phyloP scores from a whole-genome alignment of 352 stramenopile species.

The Pythium scleroteichum region DNA sequence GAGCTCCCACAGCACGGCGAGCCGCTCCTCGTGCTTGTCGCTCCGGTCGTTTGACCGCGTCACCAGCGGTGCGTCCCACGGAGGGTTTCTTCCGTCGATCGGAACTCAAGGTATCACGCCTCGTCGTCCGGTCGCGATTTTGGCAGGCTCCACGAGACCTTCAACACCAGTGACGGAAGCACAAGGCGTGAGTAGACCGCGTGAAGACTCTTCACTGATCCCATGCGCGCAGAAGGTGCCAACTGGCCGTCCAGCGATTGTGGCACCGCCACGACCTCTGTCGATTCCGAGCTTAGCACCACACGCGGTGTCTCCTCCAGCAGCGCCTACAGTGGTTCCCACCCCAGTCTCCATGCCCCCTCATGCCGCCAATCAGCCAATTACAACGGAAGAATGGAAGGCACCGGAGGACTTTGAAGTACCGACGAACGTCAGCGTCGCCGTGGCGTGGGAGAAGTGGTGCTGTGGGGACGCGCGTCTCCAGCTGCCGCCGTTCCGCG shows the following conservation, averaged over 20 bases:
- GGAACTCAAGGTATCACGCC: not conserved
- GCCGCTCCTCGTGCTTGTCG: not conserved
- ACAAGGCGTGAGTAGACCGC: too few relatives aligned
- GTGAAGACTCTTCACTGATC: too few relatives aligned
- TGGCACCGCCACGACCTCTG: too few relatives aligned
- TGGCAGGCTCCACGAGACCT: too few relatives aligned
- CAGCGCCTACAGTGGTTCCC: too few relatives aligned
- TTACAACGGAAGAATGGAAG: not conserved
- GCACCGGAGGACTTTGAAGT: constrained; percentile 21
- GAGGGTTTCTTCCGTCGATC: not conserved
- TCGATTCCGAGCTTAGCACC: too few relatives aligned
- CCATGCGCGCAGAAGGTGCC: too few relatives aligned
- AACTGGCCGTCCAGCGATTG: too few relatives aligned
- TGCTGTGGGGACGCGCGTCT: constrained; percentile 22
- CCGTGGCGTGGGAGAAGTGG: constrained; percentile 27
- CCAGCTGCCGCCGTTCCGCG: constrained; percentile 14
- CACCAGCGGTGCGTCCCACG: not conserved
- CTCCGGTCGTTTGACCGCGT: constrained; percentile 14
- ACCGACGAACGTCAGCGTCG: constrained; percentile 24
- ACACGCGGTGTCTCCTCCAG: too few relatives aligned
- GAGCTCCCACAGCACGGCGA: not conserved
- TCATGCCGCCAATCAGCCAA: not conserved
- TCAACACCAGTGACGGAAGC: too few relatives aligned
- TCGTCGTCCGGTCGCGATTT: too few relatives aligned
- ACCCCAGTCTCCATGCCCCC: not conserved